Evolutionary conservation across 495 filamentous ascomycete genomes (phyloP).

Genomic region (Filosporella fistucella): DNA sequence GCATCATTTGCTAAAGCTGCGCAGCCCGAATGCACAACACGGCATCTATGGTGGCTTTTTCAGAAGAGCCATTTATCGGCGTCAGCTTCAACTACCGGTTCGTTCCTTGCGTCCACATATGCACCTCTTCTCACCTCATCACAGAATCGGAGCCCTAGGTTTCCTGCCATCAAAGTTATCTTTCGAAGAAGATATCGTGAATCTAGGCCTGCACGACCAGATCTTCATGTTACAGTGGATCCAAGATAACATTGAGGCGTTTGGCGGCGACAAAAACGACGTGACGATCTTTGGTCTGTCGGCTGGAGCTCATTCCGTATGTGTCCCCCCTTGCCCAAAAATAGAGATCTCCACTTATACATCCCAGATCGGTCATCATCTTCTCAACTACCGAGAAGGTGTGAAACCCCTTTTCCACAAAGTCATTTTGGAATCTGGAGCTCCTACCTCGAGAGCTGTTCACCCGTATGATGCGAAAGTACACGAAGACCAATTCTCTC

Average conservation of each 20-base stretch:
- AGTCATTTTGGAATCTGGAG: conserved; percentile 61
- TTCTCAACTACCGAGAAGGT: conserved; percentile 39
- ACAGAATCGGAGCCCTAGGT: conserved; percentile 55
- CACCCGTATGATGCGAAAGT: conserved; percentile 53
- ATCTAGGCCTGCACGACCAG: conserved; percentile 67
- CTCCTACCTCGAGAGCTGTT: conserved; percentile 53
- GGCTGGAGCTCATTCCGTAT: conserved; percentile 49
- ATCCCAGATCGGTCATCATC: conserved; percentile 52
- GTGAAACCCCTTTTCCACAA: conserved; percentile 45
- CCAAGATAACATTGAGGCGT: conserved; percentile 48
- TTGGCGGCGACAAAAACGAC: conserved; percentile 57
- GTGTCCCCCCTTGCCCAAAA: conserved; percentile 24
- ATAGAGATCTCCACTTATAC: not conserved
- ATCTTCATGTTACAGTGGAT: conserved; percentile 61
- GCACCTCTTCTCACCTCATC: no score
- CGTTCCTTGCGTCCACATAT: no score
- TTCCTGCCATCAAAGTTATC: conserved; percentile 53
- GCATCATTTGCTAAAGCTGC: not conserved
- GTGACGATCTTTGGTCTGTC: conserved; percentile 64
- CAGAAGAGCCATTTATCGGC: conserved; percentile 45
- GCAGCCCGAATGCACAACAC: conserved; percentile 17
- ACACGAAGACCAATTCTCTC: conserved; percentile 51
- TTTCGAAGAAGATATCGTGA: conserved; percentile 51
- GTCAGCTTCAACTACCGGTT: conserved; percentile 58
- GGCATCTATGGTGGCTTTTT: conserved; percentile 39